A percentile compares a stretch with the other conserved stretches of the same genome.
phyloP scores from a whole-genome alignment of 805 yeast species.

The Metschnikowia aberdeeniae region DNA sequence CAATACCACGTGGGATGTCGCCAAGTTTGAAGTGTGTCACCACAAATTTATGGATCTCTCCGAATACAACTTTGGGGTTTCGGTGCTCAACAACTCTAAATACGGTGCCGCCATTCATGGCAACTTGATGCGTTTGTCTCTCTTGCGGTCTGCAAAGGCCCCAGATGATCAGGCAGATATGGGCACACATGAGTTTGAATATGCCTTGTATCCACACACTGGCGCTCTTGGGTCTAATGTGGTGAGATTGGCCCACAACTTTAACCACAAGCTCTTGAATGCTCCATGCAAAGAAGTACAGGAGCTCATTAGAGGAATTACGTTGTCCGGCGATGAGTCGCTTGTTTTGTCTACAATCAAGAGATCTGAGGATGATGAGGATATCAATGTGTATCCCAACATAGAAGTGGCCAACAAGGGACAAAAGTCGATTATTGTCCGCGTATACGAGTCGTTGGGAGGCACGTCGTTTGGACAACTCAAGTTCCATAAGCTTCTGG shows the following conservation, averaged over 20 bases:
- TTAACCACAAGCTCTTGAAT: conserved; percentile 53
- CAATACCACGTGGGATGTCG: conserved; percentile 94
- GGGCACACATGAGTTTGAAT: conserved; percentile 79
- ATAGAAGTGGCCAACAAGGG: conserved; percentile 45
- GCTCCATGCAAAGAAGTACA: conserved; percentile 9
- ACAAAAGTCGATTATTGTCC: conserved; percentile 48
- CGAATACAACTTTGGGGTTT: conserved; percentile 82
- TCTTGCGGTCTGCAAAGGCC: conserved; percentile 86
- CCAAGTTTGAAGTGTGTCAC: conserved; percentile 92
- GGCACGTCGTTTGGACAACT: conserved; percentile 61
- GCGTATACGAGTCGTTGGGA: conserved; percentile 87
- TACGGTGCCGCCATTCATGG: conserved; percentile 95
- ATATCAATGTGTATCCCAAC: conserved; percentile 42
- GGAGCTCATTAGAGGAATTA: conserved; percentile 13
- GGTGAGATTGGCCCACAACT: conserved; percentile 72
- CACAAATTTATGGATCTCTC: conserved; percentile 93
- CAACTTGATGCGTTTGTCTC: conserved; percentile 79
- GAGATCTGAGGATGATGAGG: conserved; percentile 81
- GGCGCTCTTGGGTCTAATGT: conserved; percentile 63
- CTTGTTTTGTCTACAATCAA: conserved; percentile 74
- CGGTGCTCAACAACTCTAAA: conserved; percentile 77
- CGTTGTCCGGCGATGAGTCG: conserved; percentile 49
- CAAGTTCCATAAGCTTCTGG: conserved; percentile 37
- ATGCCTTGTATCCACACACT: conserved; percentile 78
- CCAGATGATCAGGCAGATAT: conserved; percentile 95